phyloP scores from a whole-genome alignment of 768 basidiomycete species.

The Megacollybia marginata region DNA sequence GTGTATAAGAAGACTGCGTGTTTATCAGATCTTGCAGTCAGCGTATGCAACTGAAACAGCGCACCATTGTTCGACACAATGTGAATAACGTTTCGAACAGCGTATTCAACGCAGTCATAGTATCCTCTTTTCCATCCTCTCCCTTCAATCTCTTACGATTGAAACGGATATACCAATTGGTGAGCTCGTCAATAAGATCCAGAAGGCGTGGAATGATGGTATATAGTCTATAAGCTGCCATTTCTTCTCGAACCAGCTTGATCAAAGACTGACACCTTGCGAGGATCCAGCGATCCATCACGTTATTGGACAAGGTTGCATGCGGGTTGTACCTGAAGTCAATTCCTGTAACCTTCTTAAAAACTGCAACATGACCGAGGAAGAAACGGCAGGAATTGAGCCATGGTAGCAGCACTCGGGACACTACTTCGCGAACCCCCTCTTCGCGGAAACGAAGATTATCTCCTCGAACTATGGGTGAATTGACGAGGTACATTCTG shows the following conservation, averaged over 20 bases:
- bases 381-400: slow-evolving; percentile 99
- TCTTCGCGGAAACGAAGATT: slow-evolving; percentile 98
- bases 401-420: slow-evolving; percentile 96
- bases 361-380: slow-evolving; percentile 84
- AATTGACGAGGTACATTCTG: slow-evolving; percentile 98
- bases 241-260: slow-evolving; percentile 84
- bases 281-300: slow-evolving; percentile 99
- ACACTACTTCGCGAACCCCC: slow-evolving; percentile 93
- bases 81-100: slow-evolving; percentile 94
- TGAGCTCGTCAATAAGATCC: slow-evolving; percentile 90
- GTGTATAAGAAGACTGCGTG: slow-evolving; percentile 89
- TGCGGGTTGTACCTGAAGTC: slow-evolving; percentile 87
- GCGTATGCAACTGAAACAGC: background rate
- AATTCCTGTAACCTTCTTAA: slow-evolving; percentile 71
- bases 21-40: slow-evolving; percentile 2
- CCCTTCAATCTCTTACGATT: slow-evolving; percentile 95
- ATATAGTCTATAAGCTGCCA: slow-evolving; percentile 96
- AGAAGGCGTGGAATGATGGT: slow-evolving; percentile 94
- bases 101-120: slow-evolving; percentile 83
- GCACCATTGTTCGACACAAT: slow-evolving; percentile 89
- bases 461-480: slow-evolving; percentile 95
- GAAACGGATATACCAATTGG: slow-evolving; percentile 99
- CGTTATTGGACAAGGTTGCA: slow-evolving; percentile 76
- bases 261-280: slow-evolving; percentile 98
- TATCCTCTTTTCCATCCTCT: slow-evolving; percentile 86